Evolutionary conservation across 2,329 filamentous ascomycete species (phyloP).

Genomic region (Camillea tinctor): DNA sequence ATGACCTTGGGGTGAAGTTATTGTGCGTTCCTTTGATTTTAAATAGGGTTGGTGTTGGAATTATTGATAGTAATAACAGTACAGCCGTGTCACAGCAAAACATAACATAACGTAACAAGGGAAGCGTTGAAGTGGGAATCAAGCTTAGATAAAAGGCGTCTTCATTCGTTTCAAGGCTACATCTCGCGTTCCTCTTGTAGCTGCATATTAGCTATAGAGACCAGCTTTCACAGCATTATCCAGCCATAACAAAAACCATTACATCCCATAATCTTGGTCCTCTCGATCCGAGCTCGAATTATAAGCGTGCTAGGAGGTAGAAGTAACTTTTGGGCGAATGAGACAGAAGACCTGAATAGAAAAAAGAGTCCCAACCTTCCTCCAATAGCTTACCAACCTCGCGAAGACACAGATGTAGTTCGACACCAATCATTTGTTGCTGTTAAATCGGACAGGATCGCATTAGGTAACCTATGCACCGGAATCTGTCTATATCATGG

Average conservation of each 20-base stretch:
- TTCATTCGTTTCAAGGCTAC: not conserved
- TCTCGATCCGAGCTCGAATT: not conserved
- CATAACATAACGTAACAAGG: not conserved
- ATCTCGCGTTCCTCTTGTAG: not conserved
- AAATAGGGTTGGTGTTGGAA: too few relatives aligned
- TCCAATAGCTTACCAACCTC: not conserved
- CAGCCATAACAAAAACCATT: not conserved
- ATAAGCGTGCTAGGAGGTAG: not conserved
- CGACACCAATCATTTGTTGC: not conserved
- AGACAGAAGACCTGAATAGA: not conserved
- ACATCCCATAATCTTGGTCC: not conserved
- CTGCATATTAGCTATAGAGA: not conserved
- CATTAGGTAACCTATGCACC: not conserved
- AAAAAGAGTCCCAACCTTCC: not conserved
- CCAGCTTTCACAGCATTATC: not conserved
- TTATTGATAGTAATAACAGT: too few relatives aligned
- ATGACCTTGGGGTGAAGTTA: too few relatives aligned
- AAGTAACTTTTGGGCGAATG: not conserved
- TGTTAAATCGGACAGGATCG: not conserved
- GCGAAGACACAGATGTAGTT: not conserved
- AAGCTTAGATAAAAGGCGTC: not conserved
- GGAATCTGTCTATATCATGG: slow-evolving; percentile 25
- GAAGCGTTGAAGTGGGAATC: not conserved
- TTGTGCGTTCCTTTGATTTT: too few relatives aligned
- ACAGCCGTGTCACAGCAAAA: too few relatives aligned